Percentiles rank a stretch among this genome's conserved stretches.
phyloP scores from a whole-genome alignment of 306 rosid genomes.

The Elaeagnus macrophylla region DNA sequence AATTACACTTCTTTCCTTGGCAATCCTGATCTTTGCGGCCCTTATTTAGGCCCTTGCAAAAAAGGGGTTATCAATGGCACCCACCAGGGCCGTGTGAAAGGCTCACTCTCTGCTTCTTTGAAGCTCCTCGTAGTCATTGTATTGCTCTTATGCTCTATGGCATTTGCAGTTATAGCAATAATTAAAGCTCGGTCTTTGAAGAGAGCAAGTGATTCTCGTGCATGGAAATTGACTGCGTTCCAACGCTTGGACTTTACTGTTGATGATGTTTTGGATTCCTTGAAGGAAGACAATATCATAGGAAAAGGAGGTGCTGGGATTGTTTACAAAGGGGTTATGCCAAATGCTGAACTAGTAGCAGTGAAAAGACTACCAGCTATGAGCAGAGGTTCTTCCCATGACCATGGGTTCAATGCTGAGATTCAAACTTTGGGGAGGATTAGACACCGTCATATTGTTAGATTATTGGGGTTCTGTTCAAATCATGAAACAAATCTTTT shows the following conservation, averaged over 20 bases:
- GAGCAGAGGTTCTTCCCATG: slow-evolving; percentile 90
- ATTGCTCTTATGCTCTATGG: slow-evolving; percentile 66
- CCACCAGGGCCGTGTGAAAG: slow-evolving; percentile 43
- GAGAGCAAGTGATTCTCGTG: slow-evolving; percentile 70
- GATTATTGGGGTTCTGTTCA: slow-evolving; percentile 84
- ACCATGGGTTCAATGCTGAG: slow-evolving; percentile 97
- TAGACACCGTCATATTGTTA: slow-evolving; percentile 86
- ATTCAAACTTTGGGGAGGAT: slow-evolving; percentile 90
- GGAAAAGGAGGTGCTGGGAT: slow-evolving; percentile 99
- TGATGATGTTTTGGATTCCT: slow-evolving; percentile 78
- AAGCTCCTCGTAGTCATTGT: slow-evolving; percentile 71
- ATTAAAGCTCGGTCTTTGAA: slow-evolving; percentile 78
- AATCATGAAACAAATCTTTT: slow-evolving; percentile 90
- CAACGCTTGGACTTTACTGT: slow-evolving; percentile 86
- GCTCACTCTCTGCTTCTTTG: slow-evolving; percentile 64
- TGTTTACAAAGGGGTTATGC: slow-evolving; percentile 86
- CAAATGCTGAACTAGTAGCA: slow-evolving; percentile 65
- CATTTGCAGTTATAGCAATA: slow-evolving; percentile 68
- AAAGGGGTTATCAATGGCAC: slow-evolving; percentile 52
- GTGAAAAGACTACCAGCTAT: slow-evolving; percentile 87
- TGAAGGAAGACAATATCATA: slow-evolving; percentile 86
- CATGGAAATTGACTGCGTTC: slow-evolving; percentile 87
- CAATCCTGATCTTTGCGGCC: slow-evolving; percentile 78
- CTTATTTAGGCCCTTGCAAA: slow-evolving; percentile 81
- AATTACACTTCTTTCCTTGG: slow-evolving; percentile 86